Evolutionary conservation across 1,139 yeast species (phyloP).

Genomic region (Arxiozyma bovina): DNA sequence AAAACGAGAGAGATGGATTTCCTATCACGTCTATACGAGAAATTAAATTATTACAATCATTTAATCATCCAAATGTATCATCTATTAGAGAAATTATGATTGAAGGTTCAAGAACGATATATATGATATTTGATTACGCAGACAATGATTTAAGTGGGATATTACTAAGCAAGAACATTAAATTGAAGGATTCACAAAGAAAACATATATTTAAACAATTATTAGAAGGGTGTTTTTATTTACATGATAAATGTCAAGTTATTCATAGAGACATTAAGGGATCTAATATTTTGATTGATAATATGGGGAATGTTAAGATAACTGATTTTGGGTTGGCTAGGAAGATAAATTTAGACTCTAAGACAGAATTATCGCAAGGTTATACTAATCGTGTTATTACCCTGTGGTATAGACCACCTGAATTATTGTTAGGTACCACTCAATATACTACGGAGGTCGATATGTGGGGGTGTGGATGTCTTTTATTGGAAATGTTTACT

Average conservation of each 20-base stretch:
- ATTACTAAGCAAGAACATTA: conserved; percentile 64
- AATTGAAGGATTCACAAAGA: conserved; percentile 55
- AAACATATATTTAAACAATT: conserved; percentile 72
- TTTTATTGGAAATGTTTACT: conserved; percentile 71
- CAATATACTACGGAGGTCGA: conserved; percentile 87
- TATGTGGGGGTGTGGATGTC: conserved; percentile 95
- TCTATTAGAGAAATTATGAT: conserved; percentile 86
- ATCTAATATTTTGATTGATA: conserved; percentile 73
- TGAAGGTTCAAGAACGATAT: conserved; percentile 59
- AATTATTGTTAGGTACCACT: conserved; percentile 79
- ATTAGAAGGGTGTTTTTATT: conserved; percentile 68
- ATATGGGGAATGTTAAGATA: conserved; percentile 64
- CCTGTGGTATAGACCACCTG: conserved; percentile 96
- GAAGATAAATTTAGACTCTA: conserved; percentile 39
- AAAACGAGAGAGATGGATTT: conserved; percentile 85
- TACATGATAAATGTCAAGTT: conserved; percentile 62
- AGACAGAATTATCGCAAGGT: conserved; percentile 25
- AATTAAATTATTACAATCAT: conserved; percentile 76
- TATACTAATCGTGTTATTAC: conserved; percentile 94
- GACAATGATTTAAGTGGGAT: conserved; percentile 91
- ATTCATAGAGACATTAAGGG: conserved; percentile 94
- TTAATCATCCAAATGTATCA: conserved; percentile 74
- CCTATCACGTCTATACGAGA: conserved; percentile 95
- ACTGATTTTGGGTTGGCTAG: conserved; percentile 96
- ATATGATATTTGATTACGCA: conserved; percentile 88